Evolutionary conservation across 2,329 filamentous ascomycete genomes (phyloP), one percentile per base, ranked within the genome.

Genomic region (Eurotiales sp.): DNA sequence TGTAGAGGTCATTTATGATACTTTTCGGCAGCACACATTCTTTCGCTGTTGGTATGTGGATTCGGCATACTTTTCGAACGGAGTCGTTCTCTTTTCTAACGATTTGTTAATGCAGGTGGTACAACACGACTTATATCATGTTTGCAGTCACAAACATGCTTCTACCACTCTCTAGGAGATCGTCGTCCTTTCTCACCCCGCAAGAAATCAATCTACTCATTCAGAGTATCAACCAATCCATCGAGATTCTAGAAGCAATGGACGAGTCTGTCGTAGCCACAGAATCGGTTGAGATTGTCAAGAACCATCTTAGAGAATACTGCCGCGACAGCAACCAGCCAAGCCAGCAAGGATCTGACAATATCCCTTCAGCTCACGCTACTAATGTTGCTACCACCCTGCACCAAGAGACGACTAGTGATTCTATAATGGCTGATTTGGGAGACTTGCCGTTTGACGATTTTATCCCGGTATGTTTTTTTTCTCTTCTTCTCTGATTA

Each of bases 121-220:
- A 74, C 48, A 73, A 74, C 52, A 65, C 67, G 37, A 72, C 70
- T 0, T 74, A 72, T 41, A 63, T 72, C 3, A 67, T 71, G 57
- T 71, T 71, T 47, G 71, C 69, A 29, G 67, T 65, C 21, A 65
- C 64, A 3, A 69, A 69, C 1, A 61, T 73, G 22, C 63, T 70
- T 17, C 63, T 69, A 4, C 64, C 65, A 29, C 62, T 67, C 56
- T 65, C 61, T 22, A 64, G 61, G 47, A 53, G 65, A 12, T 60
- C 64, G 25, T 58, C 61, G 53, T 61, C 62, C 39, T 42, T 34
- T 4, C 29, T 37, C 30, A 36, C 23, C 27, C 22, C 22, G 6
- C 48, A 56, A 3, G 62, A 63, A 34, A 63, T 65, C n/a, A 58
- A 61, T 40, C 59, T 59, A 1, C 48, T 66, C 7, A 57, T 62